phyloP scores from a whole-genome alignment of 768 basidiomycete genomes.

The Termitomyces sp. region DNA sequence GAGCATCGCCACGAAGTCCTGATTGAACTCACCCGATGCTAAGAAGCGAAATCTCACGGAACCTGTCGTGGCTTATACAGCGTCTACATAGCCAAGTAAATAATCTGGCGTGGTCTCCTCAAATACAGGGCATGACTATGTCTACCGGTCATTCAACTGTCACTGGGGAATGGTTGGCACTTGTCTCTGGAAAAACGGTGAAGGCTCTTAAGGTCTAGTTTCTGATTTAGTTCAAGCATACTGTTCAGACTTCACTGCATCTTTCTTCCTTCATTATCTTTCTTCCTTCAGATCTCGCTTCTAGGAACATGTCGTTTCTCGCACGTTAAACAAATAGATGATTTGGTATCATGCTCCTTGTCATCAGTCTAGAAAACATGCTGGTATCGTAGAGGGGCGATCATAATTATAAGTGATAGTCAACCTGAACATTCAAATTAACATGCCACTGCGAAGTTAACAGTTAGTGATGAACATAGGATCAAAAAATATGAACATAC shows the following conservation, averaged over 20 bases:
- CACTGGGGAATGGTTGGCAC: constrained; percentile 84
- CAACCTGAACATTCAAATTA: too few relatives aligned
- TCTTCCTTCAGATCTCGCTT: too few relatives aligned
- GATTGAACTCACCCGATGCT: constrained; percentile 77
- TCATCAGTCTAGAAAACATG: too few relatives aligned
- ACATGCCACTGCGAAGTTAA: too few relatives aligned
- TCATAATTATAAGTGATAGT: too few relatives aligned
- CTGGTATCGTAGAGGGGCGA: too few relatives aligned
- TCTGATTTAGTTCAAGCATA: background rate
- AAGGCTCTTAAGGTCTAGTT: constrained; percentile 76
- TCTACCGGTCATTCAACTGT: constrained; percentile 69
- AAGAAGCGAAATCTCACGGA: constrained; percentile 73
- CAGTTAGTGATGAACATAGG: too few relatives aligned
- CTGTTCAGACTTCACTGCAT: too few relatives aligned
- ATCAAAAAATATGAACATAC: too few relatives aligned
- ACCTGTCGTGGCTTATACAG: constrained; percentile 83
- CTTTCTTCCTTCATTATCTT: too few relatives aligned
- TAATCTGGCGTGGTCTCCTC: constrained; percentile 87
- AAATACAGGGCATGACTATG: constrained; percentile 73
- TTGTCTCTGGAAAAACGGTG: constrained; percentile 78
- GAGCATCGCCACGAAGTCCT: constrained; percentile 71
- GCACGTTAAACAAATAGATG: too few relatives aligned
- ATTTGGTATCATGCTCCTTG: background rate
- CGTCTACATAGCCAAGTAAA: constrained; percentile 74
- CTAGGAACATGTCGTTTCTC: background rate